Percentiles rank a stretch among this genome's conserved stretches.
phyloP scores from a whole-genome alignment of 1,284 basidiomycete species.

The Boletus mariae region DNA sequence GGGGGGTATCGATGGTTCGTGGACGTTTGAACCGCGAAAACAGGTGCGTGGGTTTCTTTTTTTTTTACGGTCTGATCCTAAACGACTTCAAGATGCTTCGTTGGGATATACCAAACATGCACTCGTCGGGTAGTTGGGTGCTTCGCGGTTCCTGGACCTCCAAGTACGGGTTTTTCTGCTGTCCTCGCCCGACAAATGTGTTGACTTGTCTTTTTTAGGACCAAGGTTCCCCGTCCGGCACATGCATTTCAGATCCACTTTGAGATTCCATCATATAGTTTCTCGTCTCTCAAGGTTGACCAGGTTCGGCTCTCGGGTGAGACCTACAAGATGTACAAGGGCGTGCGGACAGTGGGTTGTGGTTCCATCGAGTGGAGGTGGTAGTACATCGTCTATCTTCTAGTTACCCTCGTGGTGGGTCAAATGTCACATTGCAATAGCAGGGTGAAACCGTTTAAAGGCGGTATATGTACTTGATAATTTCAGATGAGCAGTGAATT shows the following conservation, averaged over 20 bases:
- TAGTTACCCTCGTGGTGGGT: not conserved
- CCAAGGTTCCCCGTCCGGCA: constrained; percentile 48
- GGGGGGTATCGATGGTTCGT: constrained; percentile 48
- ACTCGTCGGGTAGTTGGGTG: constrained; percentile 66
- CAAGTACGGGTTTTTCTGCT: constrained; percentile 40
- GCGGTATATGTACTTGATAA: constrained; percentile 11
- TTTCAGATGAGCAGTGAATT: constrained; percentile 25
- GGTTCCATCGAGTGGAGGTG: constrained; percentile 76
- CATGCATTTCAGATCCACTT: constrained; percentile 73
- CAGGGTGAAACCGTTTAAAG: not conserved
- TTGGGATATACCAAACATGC: constrained; percentile 74
- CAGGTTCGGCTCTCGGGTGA: constrained; percentile 81
- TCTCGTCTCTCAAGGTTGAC: constrained; percentile 81
- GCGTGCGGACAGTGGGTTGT: constrained; percentile 58
- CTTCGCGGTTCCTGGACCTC: constrained; percentile 77
- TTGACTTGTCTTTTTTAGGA: constrained; percentile 23
- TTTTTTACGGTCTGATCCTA: not conserved
- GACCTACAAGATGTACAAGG: constrained; percentile 82
- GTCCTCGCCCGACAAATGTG: not conserved
- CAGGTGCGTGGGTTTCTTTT: constrained; percentile 39
- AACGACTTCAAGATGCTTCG: constrained; percentile 48
- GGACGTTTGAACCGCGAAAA: constrained; percentile 73
- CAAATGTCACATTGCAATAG: not conserved
- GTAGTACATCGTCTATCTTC: constrained; percentile 34
- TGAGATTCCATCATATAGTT: constrained; percentile 68